A percentile compares a stretch with the other conserved stretches of the same genome.
Conservation (phyloP, 2,329 filamentous ascomycete species). For the Alternaria longipes region DNA sequence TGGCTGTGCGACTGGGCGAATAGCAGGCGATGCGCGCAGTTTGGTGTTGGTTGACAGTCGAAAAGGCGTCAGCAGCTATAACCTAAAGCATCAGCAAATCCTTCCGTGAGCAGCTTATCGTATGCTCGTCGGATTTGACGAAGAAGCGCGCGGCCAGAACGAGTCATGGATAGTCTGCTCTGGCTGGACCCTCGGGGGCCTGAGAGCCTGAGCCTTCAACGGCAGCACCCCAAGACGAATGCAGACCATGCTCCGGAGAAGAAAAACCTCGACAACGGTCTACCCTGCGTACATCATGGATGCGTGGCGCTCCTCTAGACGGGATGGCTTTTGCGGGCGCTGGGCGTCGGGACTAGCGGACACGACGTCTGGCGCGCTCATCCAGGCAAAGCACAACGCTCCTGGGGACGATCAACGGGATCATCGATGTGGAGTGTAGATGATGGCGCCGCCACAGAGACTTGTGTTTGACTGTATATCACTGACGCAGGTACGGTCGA, state of each 20-base stretch:
- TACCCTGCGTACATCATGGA: conserved; percentile 41
- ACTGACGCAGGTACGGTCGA: conserved; percentile 46
- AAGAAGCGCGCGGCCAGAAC: conserved; percentile 31
- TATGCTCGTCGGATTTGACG: conserved; percentile 7
- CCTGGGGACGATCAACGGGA: conserved; percentile 41
- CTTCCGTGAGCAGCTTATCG: conserved; percentile 15
- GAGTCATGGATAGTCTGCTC: conserved; percentile 17
- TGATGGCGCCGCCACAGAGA: conserved; percentile 42
- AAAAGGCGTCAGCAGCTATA: conserved; percentile 11
- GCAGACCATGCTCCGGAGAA: conserved; percentile 16
- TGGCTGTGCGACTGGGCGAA: conserved; percentile 13
- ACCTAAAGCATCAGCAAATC: background rate
- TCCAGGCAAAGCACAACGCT: conserved; percentile 40
- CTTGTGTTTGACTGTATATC: conserved; percentile 29
- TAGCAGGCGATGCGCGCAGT: conserved; percentile 8
- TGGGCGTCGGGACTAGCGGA: conserved; percentile 43
- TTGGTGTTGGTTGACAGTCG: conserved; percentile 14
- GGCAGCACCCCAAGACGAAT: conserved; percentile 27
- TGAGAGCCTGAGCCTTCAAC: conserved; percentile 13
- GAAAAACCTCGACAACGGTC: conserved; percentile 24
- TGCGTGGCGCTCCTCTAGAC: conserved; percentile 42
- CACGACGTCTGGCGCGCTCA: conserved; percentile 39
- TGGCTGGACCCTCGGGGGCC: conserved; percentile 13
- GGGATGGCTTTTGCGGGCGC: conserved; percentile 48
- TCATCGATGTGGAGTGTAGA: conserved; percentile 33